phyloP scores from a whole-genome alignment of 805 yeast genomes.

The Candida insectalens region DNA sequence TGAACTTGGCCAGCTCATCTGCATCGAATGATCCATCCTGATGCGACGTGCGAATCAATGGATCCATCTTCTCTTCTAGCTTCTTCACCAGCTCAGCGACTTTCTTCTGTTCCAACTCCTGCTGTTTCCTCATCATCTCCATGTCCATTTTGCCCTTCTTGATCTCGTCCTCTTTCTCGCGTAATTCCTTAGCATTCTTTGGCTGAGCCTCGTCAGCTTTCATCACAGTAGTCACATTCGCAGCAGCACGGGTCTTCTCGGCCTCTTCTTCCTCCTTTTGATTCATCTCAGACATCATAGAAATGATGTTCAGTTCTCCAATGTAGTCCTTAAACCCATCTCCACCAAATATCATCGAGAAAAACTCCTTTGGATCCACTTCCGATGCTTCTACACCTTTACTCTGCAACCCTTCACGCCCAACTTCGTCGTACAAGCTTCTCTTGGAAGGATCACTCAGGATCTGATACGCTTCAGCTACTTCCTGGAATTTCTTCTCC shows the following conservation, averaged over 20 bases:
- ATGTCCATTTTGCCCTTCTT: conserved; percentile 13
- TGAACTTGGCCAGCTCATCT: conserved; percentile 41
- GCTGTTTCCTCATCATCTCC: conserved; percentile 21
- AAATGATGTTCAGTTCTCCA: conserved; percentile 77
- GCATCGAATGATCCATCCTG: conserved; percentile 17
- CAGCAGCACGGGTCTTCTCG: conserved; percentile 32
- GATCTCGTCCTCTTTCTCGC: conserved; percentile 1
- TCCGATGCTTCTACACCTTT: conserved; percentile 46
- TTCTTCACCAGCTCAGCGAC: conserved; percentile 53
- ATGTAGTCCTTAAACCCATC: conserved; percentile 80
- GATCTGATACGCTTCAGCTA: conserved; percentile 68
- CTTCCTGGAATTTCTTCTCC: conserved; percentile 57
- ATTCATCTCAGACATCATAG: conserved; percentile 36
- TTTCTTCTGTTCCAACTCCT: conserved; percentile 28
- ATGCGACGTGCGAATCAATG: conserved; percentile 25
- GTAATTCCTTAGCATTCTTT: conserved; percentile 2
- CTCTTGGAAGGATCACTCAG: conserved; percentile 56
- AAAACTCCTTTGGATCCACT: conserved; percentile 67
- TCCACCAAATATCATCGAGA: conserved; percentile 75
- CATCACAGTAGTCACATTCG: conserved; percentile 35
- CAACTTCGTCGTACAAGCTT: conserved; percentile 62
- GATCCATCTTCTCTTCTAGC: conserved; percentile 30
- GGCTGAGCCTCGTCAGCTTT: conserved; percentile 14
- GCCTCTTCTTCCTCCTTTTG: conserved; percentile 10
- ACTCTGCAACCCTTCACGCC: conserved; percentile 45